A percentile compares a stretch with the other conserved stretches of the same genome.
These are phyloP conservation scores for Vanilla planifolia DNA, from an alignment of 106 monocot species.

Conservation along the genomic window DNA sequence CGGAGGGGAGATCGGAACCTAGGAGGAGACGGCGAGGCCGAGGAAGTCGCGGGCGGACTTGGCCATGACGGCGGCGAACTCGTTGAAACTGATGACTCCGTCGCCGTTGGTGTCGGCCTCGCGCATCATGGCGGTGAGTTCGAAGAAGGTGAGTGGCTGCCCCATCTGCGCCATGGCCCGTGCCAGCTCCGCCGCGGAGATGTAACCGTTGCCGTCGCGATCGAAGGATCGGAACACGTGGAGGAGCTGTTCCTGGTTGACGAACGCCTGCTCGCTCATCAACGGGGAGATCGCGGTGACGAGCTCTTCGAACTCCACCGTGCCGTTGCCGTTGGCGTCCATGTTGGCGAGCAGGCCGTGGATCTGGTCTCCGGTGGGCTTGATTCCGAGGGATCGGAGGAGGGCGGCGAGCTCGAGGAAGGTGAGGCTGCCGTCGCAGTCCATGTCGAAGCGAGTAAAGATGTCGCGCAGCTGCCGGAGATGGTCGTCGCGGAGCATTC, in stretches of 20 bases:
- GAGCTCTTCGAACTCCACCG: constrained; percentile 68
- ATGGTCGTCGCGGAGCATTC: constrained; percentile 11
- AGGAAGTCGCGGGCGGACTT: constrained; percentile 62
- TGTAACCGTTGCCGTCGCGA: constrained; percentile 65
- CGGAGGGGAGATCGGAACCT: background rate
- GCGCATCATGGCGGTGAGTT: constrained; percentile 54
- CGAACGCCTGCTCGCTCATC: constrained; percentile 42
- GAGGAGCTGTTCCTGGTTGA: constrained; percentile 47
- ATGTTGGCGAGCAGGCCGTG: constrained; percentile 55
- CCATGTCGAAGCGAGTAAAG: constrained; percentile 69
- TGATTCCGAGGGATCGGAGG: constrained; percentile 61
- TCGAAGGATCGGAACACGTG: constrained; percentile 58
- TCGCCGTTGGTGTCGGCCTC: constrained; percentile 61
- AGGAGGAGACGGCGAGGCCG: constrained; percentile 24
- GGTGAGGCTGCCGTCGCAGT: constrained; percentile 61
- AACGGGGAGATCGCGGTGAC: constrained; percentile 42
- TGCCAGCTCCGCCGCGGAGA: constrained; percentile 67
- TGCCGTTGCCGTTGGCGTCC: constrained; percentile 67
- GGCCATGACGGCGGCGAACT: constrained; percentile 57
- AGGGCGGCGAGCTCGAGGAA: constrained; percentile 71
- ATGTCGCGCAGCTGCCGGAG: constrained; percentile 45
- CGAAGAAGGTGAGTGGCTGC: constrained; percentile 45
- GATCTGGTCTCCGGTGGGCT: constrained; percentile 55
- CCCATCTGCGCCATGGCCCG: constrained; percentile 70
- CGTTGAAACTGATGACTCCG: constrained; percentile 59